Percentiles rank a stretch among this genome's conserved stretches.
These are phyloP conservation scores for Gossypium laxum DNA, from an alignment of 441 rosid genomes.

Conservation along the genomic window DNA sequence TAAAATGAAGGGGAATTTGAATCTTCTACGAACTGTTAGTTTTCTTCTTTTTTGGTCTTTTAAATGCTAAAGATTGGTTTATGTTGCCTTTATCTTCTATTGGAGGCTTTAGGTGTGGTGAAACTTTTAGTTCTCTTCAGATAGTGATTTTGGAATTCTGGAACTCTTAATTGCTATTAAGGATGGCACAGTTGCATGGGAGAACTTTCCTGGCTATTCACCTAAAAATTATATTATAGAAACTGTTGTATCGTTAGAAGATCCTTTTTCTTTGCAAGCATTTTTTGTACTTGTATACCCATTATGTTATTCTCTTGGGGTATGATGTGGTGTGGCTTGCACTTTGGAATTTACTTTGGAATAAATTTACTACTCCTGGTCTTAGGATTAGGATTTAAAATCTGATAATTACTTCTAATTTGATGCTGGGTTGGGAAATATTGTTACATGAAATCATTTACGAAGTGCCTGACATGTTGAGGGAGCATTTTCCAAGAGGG, in stretches of 20 bases:
- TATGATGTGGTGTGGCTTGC: neutral
- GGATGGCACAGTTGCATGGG: neutral
- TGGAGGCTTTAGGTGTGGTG: neutral
- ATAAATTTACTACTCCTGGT: neutral
- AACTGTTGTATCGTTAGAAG: neutral
- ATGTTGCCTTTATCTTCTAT: neutral
- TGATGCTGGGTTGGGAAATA: neutral
- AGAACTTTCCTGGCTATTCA: conserved; percentile 4
- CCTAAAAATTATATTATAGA: neutral
- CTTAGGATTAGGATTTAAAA: neutral
- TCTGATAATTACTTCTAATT: neutral
- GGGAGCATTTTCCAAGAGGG: neutral
- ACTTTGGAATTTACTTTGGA: conserved; percentile 1
- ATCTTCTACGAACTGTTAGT: conserved; percentile 51
- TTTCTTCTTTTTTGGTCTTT: conserved; percentile 10
- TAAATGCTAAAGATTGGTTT: neutral
- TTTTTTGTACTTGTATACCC: neutral
- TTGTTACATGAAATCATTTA: neutral
- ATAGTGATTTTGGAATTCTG: neutral
- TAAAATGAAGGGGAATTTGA: conserved; percentile 63
- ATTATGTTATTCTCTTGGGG: neutral
- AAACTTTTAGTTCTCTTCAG: conserved; percentile 10
- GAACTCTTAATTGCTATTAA: neutral
- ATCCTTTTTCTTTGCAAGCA: neutral
- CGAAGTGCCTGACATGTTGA: neutral